Percentiles rank a stretch among this genome's conserved stretches.
phyloP scores from a whole-genome alignment of 2,329 filamentous ascomycete genomes.

The Xylogone sp. region DNA sequence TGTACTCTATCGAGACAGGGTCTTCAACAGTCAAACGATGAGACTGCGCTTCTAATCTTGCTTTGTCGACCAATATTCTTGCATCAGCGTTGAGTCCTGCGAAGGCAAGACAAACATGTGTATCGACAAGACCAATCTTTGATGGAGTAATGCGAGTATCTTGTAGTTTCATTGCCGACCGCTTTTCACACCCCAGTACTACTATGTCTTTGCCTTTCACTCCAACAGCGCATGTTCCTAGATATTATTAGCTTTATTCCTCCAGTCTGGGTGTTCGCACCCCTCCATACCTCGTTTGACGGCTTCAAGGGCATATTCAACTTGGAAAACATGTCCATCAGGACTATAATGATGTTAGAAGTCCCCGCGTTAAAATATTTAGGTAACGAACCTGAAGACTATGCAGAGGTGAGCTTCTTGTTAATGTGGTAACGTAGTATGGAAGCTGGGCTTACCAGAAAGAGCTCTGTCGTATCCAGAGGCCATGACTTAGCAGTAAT shows the following conservation, averaged over 20 bases:
- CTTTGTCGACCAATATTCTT: conserved; percentile 96
- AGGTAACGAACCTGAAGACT: conserved; percentile 76
- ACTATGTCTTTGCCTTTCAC: conserved; percentile 95
- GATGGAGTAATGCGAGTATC: conserved; percentile 98
- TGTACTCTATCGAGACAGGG: conserved; percentile 97
- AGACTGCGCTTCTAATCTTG: conserved; percentile 92
- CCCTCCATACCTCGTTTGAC: conserved; percentile 81
- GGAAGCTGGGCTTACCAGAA: conserved; percentile 67
- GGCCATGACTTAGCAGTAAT: conserved; percentile 56
- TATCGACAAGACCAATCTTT: conserved; percentile 95
- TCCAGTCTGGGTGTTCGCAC: conserved; percentile 2
- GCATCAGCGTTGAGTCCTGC: conserved; percentile 97
- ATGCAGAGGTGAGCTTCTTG: conserved; percentile 27
- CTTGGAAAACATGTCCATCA: conserved; percentile 99
- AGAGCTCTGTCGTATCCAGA: conserved; percentile 99
- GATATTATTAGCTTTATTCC: conserved; percentile 15
- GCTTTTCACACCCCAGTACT: conserved; percentile 96
- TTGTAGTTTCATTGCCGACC: conserved; percentile 98
- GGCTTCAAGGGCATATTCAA: conserved; percentile 98
- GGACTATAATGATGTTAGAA: conserved; percentile 65
- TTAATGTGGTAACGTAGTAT: conserved; percentile 39
- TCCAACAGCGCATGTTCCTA: conserved; percentile 95
- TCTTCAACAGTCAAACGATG: conserved; percentile 97
- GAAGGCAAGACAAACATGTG: conserved; percentile 94
- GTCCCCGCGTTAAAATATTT: conserved; percentile 2